Percentiles rank a stretch among this genome's conserved stretches.
Conservation (phyloP, 2,329 filamentous ascomycete genomes). For the Xylariaceae sp. region DNA sequence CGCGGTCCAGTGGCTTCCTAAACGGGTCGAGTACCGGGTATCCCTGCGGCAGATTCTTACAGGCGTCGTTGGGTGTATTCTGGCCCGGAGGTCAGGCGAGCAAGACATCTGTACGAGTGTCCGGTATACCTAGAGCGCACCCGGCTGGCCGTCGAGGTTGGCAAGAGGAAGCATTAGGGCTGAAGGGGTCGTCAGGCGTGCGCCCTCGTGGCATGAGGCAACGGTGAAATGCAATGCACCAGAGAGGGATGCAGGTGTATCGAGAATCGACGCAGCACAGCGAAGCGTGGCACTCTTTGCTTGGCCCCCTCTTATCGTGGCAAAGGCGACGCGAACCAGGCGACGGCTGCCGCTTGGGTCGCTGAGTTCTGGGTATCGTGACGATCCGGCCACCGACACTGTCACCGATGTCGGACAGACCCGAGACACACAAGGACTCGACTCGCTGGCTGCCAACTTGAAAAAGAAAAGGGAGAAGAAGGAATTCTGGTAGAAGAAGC, state of each 20-base stretch:
- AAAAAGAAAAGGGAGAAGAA: background rate
- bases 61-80: background rate
- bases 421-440: background rate
- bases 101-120: background rate
- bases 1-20: conserved; percentile 11
- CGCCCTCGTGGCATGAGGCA: background rate
- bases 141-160: background rate
- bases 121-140: background rate
- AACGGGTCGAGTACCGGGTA: background rate
- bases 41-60: background rate
- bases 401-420: background rate
- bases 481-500: background rate
- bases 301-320: background rate
- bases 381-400: background rate
- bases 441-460: background rate
- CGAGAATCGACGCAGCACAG: background rate
- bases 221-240: background rate
- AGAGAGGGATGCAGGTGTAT: background rate
- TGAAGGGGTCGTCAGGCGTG: conserved; percentile 2
- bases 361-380: background rate
- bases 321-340: background rate
- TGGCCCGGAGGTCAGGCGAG: background rate
- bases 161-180: background rate
- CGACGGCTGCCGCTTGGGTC: background rate
- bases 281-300: background rate